A percentile compares a stretch with the other conserved stretches of the same genome.
These are phyloP conservation scores for Grosmannia serpens DNA, from an alignment of 2,329 filamentous ascomycete species.

Conservation along the genomic window DNA sequence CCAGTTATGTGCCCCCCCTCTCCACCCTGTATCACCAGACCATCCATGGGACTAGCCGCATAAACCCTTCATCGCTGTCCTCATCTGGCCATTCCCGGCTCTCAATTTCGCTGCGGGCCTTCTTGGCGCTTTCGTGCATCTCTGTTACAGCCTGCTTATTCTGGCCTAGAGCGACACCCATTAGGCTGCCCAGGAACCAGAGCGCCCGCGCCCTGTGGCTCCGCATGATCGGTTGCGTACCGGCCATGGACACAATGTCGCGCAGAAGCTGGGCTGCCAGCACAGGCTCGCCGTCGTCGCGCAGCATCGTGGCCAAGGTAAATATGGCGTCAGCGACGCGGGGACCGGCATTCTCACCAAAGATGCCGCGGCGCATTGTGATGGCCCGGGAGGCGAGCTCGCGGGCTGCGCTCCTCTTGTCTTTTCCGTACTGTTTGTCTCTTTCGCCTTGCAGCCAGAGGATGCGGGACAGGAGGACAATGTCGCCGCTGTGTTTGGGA, in stretches of 20 bases:
- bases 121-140: too few relatives aligned
- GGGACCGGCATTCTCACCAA: background rate
- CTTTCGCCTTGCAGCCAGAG: background rate
- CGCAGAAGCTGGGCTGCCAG: background rate
- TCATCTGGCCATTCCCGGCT: too few relatives aligned
- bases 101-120: too few relatives aligned
- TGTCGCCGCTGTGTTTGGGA: background rate
- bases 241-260: background rate
- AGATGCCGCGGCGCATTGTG: background rate
- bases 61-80: too few relatives aligned
- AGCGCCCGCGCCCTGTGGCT: background rate
- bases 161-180: constrained; percentile 15
- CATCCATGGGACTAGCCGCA: too few relatives aligned
- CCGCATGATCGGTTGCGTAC: background rate
- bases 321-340: background rate
- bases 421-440: background rate
- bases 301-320: background rate
- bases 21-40: too few relatives aligned
- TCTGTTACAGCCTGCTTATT: too few relatives aligned
- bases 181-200: background rate
- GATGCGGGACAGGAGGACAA: background rate
- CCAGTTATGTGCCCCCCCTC: too few relatives aligned
- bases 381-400: background rate
- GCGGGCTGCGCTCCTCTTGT: background rate
- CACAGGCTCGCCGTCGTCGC: background rate